These are phyloP conservation scores for Penicillium italicum DNA, from an alignment of 2,329 filamentous ascomycete genomes.

Conservation along the genomic window DNA sequence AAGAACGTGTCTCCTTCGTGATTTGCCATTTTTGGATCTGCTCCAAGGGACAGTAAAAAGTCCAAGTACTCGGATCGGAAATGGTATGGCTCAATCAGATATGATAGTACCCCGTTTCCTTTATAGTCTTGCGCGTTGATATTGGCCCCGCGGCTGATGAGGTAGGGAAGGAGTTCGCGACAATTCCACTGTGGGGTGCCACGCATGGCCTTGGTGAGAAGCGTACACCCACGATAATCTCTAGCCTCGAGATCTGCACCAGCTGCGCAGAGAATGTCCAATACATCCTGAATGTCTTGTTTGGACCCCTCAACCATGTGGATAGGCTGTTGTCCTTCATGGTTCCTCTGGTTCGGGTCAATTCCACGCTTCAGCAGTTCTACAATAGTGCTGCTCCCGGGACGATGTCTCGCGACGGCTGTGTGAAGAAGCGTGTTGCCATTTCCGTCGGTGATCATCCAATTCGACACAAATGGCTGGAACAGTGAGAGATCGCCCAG, in stretches of 20 bases:
- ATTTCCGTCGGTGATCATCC: constrained; percentile 8
- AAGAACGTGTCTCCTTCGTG: constrained; percentile 16
- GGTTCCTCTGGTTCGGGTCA: constrained; percentile 2
- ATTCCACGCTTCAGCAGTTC: neutral
- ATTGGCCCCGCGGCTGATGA: constrained; percentile 13
- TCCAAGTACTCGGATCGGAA: constrained; percentile 1
- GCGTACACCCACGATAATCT: constrained; percentile 14
- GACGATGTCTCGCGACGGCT: neutral
- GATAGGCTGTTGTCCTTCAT: neutral
- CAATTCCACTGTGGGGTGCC: neutral
- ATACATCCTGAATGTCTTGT: neutral
- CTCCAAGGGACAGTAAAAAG: constrained; percentile 14
- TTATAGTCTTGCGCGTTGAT: constrained; percentile 18
- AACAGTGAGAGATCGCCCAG: constrained; percentile 13
- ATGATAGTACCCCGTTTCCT: constrained; percentile 14
- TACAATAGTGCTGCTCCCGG: neutral
- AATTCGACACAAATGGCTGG: constrained; percentile 10
- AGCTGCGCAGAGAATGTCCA: constrained; percentile 4
- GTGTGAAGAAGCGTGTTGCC: constrained; percentile 20
- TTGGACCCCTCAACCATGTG: neutral
- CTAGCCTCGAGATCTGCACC: constrained; percentile 18
- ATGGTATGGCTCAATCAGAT: neutral
- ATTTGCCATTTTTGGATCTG: constrained; percentile 12
- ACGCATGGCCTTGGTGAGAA: neutral
- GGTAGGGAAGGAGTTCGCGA: neutral